Evolutionary conservation across 768 basidiomycete species (phyloP).

Genomic region (Mycena indigotica): DNA sequence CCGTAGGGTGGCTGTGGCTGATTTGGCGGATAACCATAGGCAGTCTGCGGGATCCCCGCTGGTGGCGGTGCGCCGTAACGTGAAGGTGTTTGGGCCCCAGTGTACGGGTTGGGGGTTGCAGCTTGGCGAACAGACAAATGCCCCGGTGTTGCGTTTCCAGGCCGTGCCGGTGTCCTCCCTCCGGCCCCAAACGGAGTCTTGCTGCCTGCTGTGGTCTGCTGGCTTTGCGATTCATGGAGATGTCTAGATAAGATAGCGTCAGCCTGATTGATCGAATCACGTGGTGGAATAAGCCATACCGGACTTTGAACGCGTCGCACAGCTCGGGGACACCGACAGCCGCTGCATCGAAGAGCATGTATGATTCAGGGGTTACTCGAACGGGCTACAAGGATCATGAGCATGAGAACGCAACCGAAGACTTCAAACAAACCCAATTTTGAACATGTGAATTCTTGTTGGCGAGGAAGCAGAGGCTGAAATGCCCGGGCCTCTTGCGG

Average conservation of each 20-base stretch:
- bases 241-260: conserved; percentile 49
- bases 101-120: conserved; percentile 81
- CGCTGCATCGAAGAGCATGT: conserved; percentile 87
- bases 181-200: conserved; percentile 82
- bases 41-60: conserved; percentile 30
- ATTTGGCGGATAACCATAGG: conserved; percentile 28
- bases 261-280: not conserved
- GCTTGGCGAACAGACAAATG: conserved; percentile 74
- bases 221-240: conserved; percentile 74
- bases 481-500: conserved; percentile 87
- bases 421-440: conserved; percentile 71
- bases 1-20: conserved; percentile 40
- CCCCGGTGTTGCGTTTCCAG: conserved; percentile 79
- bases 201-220: conserved; percentile 55
- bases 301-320: conserved; percentile 96
- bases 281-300: conserved; percentile 54
- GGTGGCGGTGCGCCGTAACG: conserved; percentile 44
- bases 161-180: conserved; percentile 73
- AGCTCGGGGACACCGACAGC: conserved; percentile 90
- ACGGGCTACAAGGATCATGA: conserved; percentile 60
- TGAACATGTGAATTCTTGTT: conserved; percentile 89
- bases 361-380: conserved; percentile 84
- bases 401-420: conserved; percentile 1
- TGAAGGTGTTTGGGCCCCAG: conserved; percentile 39
- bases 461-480: conserved; percentile 90